Evolutionary conservation across 2,329 filamentous ascomycete genomes (phyloP).

Genomic region (Aspergillus fischeri): DNA sequence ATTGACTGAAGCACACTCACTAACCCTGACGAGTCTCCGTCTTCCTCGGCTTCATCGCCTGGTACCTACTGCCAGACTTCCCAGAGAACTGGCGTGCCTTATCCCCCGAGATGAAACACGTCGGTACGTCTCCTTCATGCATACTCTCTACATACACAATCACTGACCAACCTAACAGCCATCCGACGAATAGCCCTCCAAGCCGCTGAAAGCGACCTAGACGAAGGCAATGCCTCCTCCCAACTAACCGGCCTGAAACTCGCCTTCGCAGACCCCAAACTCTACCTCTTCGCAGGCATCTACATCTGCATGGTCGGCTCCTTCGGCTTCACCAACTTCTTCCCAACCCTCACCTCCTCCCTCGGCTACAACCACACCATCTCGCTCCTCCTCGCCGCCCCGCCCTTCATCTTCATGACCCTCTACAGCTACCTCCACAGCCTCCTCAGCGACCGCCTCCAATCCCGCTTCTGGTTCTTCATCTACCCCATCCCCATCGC

Average conservation of each 20-base stretch:
- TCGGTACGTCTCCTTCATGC: constrained; percentile 18
- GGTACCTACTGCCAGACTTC: constrained; percentile 38
- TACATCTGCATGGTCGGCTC: constrained; percentile 49
- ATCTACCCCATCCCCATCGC: constrained; percentile 45
- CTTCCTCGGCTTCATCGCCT: constrained; percentile 31
- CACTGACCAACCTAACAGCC: constrained; percentile 21
- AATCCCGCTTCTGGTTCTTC: constrained; percentile 46
- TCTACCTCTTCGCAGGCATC: constrained; percentile 41
- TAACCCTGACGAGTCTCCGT: constrained; percentile 9
- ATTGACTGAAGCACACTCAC: neutral
- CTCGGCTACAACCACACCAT: constrained; percentile 42
- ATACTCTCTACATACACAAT: too few species aligned
- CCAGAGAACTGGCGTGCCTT: constrained; percentile 45
- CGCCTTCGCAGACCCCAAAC: constrained; percentile 50
- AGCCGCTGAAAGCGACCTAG: constrained; percentile 46
- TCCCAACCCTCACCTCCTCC: constrained; percentile 45
- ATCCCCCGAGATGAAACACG: constrained; percentile 41
- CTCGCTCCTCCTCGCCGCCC: constrained; percentile 45
- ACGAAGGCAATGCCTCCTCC: constrained; percentile 45
- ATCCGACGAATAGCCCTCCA: constrained; percentile 49
- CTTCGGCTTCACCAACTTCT: constrained; percentile 50
- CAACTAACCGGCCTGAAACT: constrained; percentile 49
- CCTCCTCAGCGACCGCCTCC: constrained; percentile 35
- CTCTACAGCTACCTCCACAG: constrained; percentile 40
- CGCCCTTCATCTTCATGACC: constrained; percentile 48